Base-by-base conservation (phyloP, 331 rosid genomes). In the Phaseolus coccineus region DNA sequence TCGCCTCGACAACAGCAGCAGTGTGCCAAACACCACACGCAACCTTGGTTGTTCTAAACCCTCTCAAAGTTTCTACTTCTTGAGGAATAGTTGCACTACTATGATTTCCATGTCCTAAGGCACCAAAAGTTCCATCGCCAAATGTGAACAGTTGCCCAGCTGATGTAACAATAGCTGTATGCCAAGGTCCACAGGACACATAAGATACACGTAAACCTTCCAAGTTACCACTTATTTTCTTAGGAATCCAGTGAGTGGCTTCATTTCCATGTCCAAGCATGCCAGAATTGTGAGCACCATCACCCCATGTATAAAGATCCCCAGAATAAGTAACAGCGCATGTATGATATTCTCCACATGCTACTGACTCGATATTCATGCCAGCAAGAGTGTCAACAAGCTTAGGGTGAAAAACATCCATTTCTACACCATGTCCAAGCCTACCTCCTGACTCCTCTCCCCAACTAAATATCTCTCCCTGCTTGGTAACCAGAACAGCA, bases 11-110 rank as follows among this genome's bases (percentile, higher is more conserved):
- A 79, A 82, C 90, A 53, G 99, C 93, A 83, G 97, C 99, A 69
- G 99, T 93, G 90, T 95, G 99, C 99, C 99, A 95, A 77, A 90
- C 94, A 84, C 99, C 99, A 83, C 99, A 95, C 71, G 97, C 87
- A 88, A 91, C 97, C 87, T 76, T 89, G 57, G 76, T 87, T 69
- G 94, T 90, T 87, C 89, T 90, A 77, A 87, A 80, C 75, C 98
- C 97, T 79, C 79, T 87, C 87, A 95, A 85, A 69, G 81, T 80
- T 80, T 91, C 97, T 30, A 93, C 97, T 84, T 87, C 96, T 15
- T 91, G 91, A 55, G 97, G 99, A 81, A 83, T 85, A 85, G 59
- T 85, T 78, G 90, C 44, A 85, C 91, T 85, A 76, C 80, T 83
- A 75, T 48, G 89, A 88, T 93, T 93, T 78, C 98, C 99, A 78